Evolutionary conservation across 805 yeast species (phyloP), one percentile per base, ranked within the genome.

Genomic region (Cyberlindnera japonica): DNA sequence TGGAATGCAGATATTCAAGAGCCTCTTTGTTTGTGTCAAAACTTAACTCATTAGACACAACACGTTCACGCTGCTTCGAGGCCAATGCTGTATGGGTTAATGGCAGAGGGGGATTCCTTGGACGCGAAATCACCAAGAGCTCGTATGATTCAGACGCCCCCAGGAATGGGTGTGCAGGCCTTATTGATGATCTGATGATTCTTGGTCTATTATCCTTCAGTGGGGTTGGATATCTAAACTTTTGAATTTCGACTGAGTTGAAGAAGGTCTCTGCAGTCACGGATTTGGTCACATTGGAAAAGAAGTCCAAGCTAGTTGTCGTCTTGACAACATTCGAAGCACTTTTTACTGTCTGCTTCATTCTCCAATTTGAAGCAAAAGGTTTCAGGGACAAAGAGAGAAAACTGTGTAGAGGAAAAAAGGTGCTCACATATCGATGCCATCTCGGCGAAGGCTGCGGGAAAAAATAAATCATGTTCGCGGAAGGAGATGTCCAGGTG

Each of bases 201-300:
- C 14, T 9, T 8, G 30, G 30, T 7, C 22, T 24, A 3, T 12
- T 6, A n/a, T 9, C 17, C 15, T n/a, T 17, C 6, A 17, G 12
- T 20, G 10, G 44, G 35, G 9, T 23, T 40, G 16, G 36, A 15
- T 27, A 15, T 13, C 16, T 30, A 19, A 34, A 35, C 33, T 32
- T 31, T 12, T 35, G 16, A 10, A 35, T 28, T 17, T 36, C 40
- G 8, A 31, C 34, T 3, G 38, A 13, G 26, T 37, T 36, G 21
- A 25, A 10, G 28, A 36, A 28, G 3, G 38, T 9, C 16, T 34
- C 44, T 1, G 44, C 32, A 3, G 38, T 35, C 10, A 42, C 35
- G n/a, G 44, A 23, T 30, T 47, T 47, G 3, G 51, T 22, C 10
- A 41, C 24, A 24, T 47, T 47, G 27, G 41, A 44, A 20, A 47